Base-by-base conservation (phyloP, 75 land plant genomes). In the Selaginella tamariscina region DNA sequence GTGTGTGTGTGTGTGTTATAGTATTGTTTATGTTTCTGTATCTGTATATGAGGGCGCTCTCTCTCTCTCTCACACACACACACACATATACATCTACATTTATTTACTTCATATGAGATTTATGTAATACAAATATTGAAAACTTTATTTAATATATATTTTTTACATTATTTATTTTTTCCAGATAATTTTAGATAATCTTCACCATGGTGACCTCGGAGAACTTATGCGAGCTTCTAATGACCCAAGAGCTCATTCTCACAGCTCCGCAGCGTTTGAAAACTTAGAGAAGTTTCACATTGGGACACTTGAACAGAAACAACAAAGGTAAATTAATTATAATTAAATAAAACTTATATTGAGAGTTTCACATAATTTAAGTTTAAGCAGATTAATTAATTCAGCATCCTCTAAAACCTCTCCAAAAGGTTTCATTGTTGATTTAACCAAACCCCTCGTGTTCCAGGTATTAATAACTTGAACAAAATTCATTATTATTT, bases 381-480 rank as follows among this genome's bases (percentile, higher is more conserved):
- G n/a, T n/a, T n/a, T n/a, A n/a, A n/a, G n/a, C n/a, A n/a, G n/a
- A n/a, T n/a, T n/a, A n/a, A n/a, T n/a, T n/a, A n/a, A n/a, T n/a
- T n/a, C n/a, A n/a, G n/a, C n/a, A n/a, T n/a, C n/a, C n/a, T n/a
- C n/a, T n/a, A n/a, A n/a, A n/a, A n/a, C 56, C 39, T 1, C 24
- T 33, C 30, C 24, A 74, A 5, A 9, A 59, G 62, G 26, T 1
- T 39, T 33, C 68, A 39, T 27, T 0, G 91, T 89, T 9, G 94
- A 89, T 68, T 67, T 89, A 67, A 81, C 75, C 65, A 84, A 89
- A 65, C 84, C 91, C 29, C 87, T 89, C 59, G 94, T 89, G 28
- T 84, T 82, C 70, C 94, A 89, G 93, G 92, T 88, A 54, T 13
- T 18, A n/a, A 2, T 2, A 0, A 26, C 22, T 60, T 60, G 15